phyloP scores from a whole-genome alignment of 129 eudicot species.

The Flaveria linearis region DNA sequence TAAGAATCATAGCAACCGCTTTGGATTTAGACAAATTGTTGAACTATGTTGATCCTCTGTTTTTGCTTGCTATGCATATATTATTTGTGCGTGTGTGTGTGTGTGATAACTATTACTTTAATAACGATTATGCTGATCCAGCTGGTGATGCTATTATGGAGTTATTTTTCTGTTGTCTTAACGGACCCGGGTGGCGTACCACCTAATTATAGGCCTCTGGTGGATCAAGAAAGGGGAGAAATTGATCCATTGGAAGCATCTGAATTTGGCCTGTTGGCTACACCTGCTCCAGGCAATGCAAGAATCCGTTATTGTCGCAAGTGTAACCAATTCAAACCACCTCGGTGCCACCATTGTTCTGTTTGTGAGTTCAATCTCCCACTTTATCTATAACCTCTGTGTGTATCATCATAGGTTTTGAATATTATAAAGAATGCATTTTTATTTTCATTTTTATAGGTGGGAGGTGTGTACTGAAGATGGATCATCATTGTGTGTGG shows the following conservation, averaged over 20 bases:
- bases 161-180: constrained; percentile 88
- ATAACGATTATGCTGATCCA: constrained; percentile 36
- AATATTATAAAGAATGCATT: not conserved
- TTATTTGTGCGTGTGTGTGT: not conserved
- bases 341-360: constrained; percentile 99
- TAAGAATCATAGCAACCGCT: not conserved
- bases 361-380: constrained; percentile 64
- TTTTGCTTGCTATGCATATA: not conserved
- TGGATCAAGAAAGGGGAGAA: constrained; percentile 89
- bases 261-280: constrained; percentile 54
- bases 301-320: constrained; percentile 79
- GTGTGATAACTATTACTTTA: not conserved
- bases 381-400: not conserved
- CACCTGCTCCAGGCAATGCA: constrained; percentile 49
- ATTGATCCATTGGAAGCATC: constrained; percentile 64
- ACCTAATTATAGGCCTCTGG: constrained; percentile 75
- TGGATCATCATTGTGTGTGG: constrained; percentile 99
- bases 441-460: constrained; percentile 45
- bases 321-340: constrained; percentile 96
- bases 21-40: not conserved
- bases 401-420: not conserved
- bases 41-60: not conserved
- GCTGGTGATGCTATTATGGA: constrained; percentile 95
- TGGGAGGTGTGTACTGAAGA: constrained; percentile 96
- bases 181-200: constrained; percentile 95